Base-by-base conservation (phyloP, 495 filamentous ascomycete genomes). In the Aeminium ludgeri region DNA sequence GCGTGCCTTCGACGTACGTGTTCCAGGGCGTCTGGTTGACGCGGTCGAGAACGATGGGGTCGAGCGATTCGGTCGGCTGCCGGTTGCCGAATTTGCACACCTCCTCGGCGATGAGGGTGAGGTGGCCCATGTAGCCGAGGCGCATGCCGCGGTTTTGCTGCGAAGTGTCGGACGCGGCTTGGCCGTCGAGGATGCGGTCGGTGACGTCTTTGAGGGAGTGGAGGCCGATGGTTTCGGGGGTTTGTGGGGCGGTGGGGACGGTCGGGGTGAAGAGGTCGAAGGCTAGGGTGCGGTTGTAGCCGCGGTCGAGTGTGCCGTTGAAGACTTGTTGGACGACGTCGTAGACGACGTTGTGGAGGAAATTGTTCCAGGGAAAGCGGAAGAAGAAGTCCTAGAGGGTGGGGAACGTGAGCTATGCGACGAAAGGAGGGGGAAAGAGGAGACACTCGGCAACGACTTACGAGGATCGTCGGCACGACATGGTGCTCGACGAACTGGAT, bases 291-390 rank as follows among this genome's bases (percentile, higher is more conserved):
- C 83, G 78, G 60, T 99, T 99, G 57, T 76, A 95, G 11, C 89
- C 85, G 38, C 86, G 78, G 48, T 95, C 86, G 82, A 99, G 94
- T 10, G 82, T 82, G 0, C 91, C 89, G 54, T 99, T 99, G 62
- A 99, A 97, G 0, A 99, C 91, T 63, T 99, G 89, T 58, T 99
- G 89, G 10, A 99, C 80, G 47, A 99, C 86, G 57, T 99, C 89
- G 58, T 99, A 99, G 18, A 99, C 89, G 32, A 99, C 89, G 61
- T 99, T 99, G 59, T 99, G 89, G 17, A 99, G 73, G 55, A 99
- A 99, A 59, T 99, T 99, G 55, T 99, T 99, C 89, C 89, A 99
- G 3, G 89, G 91, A 58, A 96, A 96, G 40, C 75, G 77, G 68
- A 96, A 99, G 65, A 99, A 99, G 65, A 97, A 96, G 41, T 79